Conservation (phyloP, 2,329 filamentous ascomycete species). For the Zasmidium angulare region DNA sequence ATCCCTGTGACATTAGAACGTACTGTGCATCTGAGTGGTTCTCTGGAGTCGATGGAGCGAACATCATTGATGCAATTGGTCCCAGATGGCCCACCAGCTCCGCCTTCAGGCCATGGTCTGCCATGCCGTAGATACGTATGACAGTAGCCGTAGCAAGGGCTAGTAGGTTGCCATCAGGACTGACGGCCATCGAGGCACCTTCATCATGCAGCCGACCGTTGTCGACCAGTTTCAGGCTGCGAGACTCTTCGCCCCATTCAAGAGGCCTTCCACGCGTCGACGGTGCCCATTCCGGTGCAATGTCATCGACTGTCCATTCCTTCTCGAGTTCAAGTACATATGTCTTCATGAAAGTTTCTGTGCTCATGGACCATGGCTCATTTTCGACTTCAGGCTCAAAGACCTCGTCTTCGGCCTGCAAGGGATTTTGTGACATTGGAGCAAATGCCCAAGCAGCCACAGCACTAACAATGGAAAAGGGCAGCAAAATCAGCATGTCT, state of each 20-base stretch:
- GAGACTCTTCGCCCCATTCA: slow-evolving; percentile 10
- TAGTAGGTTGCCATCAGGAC: slow-evolving; percentile 1
- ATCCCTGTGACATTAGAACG: slow-evolving; percentile 11
- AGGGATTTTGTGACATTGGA: too few species aligned
- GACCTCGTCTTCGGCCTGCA: not conserved
- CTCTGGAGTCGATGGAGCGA: not conserved
- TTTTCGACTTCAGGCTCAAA: not conserved
- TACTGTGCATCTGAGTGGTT: slow-evolving; percentile 7
- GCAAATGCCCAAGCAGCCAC: too few species aligned
- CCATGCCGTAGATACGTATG: slow-evolving; percentile 7
- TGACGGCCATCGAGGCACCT: slow-evolving; percentile 3
- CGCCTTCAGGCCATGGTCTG: slow-evolving; percentile 2
- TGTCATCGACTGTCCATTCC: slow-evolving; percentile 8
- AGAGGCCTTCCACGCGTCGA: slow-evolving; percentile 4
- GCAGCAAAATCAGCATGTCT: too few species aligned
- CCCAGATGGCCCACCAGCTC: slow-evolving; percentile 10
- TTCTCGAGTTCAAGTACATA: slow-evolving; percentile 9
- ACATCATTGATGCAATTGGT: slow-evolving; percentile 8
- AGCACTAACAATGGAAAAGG: too few species aligned
- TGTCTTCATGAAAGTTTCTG: slow-evolving; percentile 4
- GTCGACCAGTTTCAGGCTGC: slow-evolving; percentile 3
- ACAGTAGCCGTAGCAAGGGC: slow-evolving; percentile 1
- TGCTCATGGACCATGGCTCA: not conserved
- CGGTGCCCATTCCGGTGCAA: slow-evolving; percentile 11
- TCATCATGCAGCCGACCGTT: not conserved